A percentile compares a stretch with the other conserved stretches of the same genome.
These are phyloP conservation scores for Podospora anserina DNA, from an alignment of 495 filamentous ascomycete genomes.

Conservation along the genomic window DNA sequence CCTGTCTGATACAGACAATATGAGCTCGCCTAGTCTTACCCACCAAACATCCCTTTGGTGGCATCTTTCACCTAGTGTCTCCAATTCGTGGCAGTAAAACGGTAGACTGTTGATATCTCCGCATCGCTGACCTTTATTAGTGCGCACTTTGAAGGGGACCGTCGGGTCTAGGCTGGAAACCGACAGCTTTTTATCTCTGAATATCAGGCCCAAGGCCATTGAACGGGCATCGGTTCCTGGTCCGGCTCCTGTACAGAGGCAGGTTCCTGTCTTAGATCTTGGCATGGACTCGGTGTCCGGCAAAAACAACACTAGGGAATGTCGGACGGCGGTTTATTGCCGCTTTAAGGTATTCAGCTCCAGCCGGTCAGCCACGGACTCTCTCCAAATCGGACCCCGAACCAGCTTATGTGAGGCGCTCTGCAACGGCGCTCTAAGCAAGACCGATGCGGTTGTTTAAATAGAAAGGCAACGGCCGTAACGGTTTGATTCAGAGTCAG, in stretches of 20 bases:
- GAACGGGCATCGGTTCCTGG: conserved; percentile 1
- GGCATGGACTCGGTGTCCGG: conserved; percentile 7
- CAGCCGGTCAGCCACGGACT: conserved; percentile 24
- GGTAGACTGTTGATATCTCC: neutral
- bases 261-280: neutral
- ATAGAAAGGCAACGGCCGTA: neutral
- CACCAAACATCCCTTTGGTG: neutral
- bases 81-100: neutral
- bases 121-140: neutral
- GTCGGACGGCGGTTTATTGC: neutral
- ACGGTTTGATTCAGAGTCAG: neutral
- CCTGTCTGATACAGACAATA: neutral
- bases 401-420: neutral
- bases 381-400: conserved; percentile 34
- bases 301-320: neutral
- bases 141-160: neutral
- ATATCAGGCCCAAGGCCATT: neutral
- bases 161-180: neutral
- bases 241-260: neutral
- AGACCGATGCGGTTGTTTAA: neutral
- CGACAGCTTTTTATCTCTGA: neutral
- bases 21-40: too few species aligned
- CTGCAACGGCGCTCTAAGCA: neutral
- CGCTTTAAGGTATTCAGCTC: neutral
- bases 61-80: neutral